Conservation (phyloP, 768 basidiomycete genomes). For the Xerocomellus amylosporus region DNA sequence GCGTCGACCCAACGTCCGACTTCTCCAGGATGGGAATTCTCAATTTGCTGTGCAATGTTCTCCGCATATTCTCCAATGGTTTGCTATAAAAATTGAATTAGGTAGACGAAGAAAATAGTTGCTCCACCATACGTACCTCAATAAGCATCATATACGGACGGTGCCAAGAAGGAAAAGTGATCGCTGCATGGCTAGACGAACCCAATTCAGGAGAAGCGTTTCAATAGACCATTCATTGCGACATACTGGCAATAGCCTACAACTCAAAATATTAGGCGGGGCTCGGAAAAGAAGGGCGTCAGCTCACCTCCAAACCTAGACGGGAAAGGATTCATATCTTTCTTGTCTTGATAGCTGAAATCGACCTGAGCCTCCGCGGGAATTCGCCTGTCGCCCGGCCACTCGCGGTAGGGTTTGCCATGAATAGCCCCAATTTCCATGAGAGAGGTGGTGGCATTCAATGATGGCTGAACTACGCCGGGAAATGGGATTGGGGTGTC, state of each 20-base stretch:
- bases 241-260: constrained; percentile 31
- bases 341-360: constrained; percentile 20
- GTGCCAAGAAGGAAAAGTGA: constrained; percentile 27
- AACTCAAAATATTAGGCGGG: not conserved
- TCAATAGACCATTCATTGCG: not conserved
- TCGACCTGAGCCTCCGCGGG: constrained; percentile 13
- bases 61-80: constrained; percentile 25
- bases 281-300: not conserved
- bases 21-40: constrained; percentile 18
- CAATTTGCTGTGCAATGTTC: constrained; percentile 25
- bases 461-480: constrained; percentile 14
- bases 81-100: constrained; percentile 19
- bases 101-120: not conserved
- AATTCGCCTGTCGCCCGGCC: constrained; percentile 21
- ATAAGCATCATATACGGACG: constrained; percentile 30
- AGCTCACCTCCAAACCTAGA: constrained; percentile 26
- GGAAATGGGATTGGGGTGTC: constrained; percentile 10
- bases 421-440: constrained; percentile 27
- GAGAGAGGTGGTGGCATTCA: constrained; percentile 3
- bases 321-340: constrained; percentile 26
- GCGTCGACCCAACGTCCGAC: constrained; percentile 16
- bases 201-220: not conserved
- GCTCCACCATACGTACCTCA: constrained; percentile 12
- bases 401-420: constrained; percentile 26
- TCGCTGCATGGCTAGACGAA: constrained; percentile 16